Conservation (phyloP, 345 rosid genomes). For the Melaleuca quinquenervia region DNA sequence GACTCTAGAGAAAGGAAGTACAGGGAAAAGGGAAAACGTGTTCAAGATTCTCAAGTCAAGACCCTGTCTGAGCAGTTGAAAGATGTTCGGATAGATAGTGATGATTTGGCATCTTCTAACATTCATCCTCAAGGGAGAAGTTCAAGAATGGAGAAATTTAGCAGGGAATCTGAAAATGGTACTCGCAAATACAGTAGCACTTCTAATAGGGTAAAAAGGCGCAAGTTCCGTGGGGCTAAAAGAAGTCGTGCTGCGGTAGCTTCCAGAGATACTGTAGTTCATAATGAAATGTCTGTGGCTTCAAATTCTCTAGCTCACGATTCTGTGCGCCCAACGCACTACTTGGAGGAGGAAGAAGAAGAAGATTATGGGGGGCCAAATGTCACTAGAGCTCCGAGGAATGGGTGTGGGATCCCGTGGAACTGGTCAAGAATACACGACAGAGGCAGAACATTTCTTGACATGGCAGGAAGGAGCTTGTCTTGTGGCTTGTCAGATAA, state of each 20-base stretch:
- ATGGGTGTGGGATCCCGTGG: slow-evolving; percentile 93
- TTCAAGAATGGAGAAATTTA: slow-evolving; percentile 14
- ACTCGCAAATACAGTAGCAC: slow-evolving; percentile 28
- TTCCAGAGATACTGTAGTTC: slow-evolving; percentile 39
- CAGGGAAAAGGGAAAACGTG: slow-evolving; percentile 43
- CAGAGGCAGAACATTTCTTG: slow-evolving; percentile 69
- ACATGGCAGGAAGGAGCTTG: slow-evolving; percentile 90
- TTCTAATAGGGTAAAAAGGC: slow-evolving; percentile 38
- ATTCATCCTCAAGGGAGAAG: slow-evolving; percentile 23
- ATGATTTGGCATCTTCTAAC: slow-evolving; percentile 59
- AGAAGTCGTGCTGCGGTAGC: slow-evolving; percentile 28
- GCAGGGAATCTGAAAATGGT: slow-evolving; percentile 22
- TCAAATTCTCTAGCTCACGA: slow-evolving; percentile 58
- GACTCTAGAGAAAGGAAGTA: slow-evolving; percentile 33
- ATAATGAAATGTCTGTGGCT: slow-evolving; percentile 72
- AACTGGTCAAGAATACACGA: slow-evolving; percentile 98
- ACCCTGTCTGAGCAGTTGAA: slow-evolving; percentile 68
- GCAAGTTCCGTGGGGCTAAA: slow-evolving; percentile 54
- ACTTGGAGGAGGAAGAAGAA: slow-evolving; percentile 33
- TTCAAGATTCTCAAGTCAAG: slow-evolving; percentile 31
- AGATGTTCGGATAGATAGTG: slow-evolving; percentile 49
- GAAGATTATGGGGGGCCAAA: slow-evolving; percentile 28
- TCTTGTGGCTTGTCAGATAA: slow-evolving; percentile 83
- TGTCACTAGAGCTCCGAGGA: slow-evolving; percentile 57
- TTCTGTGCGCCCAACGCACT: slow-evolving; percentile 18